Conservation (phyloP, 345 rosid genomes). For the Linum tenue region DNA sequence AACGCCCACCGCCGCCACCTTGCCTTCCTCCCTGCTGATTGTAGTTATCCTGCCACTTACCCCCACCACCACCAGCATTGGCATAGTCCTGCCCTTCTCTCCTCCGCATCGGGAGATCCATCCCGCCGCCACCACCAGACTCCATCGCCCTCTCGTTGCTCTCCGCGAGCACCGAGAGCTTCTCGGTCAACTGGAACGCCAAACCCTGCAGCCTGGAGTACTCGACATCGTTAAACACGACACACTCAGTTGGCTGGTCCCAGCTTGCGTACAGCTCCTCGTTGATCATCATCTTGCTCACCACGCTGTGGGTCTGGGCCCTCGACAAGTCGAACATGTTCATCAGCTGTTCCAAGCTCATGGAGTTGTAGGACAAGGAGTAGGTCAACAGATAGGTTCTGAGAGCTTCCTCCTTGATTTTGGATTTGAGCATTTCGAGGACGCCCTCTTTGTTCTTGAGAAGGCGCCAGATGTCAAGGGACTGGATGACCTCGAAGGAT, state of each 20-base stretch:
- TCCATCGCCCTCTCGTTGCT: conserved; percentile 79
- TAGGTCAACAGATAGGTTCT: conserved; percentile 69
- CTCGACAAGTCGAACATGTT: conserved; percentile 72
- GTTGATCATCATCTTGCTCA: conserved; percentile 81
- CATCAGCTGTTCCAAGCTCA: conserved; percentile 57
- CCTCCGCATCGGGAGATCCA: conserved; percentile 55
- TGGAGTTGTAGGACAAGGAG: conserved; percentile 47
- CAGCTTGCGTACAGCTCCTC: conserved; percentile 73
- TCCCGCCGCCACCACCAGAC: conserved; percentile 54
- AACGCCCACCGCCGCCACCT: too few species aligned
- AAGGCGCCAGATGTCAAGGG: conserved; percentile 80
- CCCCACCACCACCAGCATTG: conserved; percentile 31
- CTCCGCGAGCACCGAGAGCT: conserved; percentile 55
- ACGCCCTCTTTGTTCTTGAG: conserved; percentile 45
- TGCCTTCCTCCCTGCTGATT: too few species aligned
- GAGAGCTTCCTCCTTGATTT: conserved; percentile 80
- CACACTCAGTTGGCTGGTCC: conserved; percentile 78
- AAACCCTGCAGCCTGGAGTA: conserved; percentile 61
- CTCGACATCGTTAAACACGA: conserved; percentile 66
- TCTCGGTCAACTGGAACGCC: conserved; percentile 78
- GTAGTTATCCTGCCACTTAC: conserved; percentile 58
- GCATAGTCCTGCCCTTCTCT: conserved; percentile 60
- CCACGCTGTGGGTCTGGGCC: conserved; percentile 45
- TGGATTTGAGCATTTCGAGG: conserved; percentile 62
- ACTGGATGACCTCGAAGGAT: conserved; percentile 50